Evolutionary conservation across 257 asterid genomes (phyloP).

Genomic region (Sherardia arvensis): DNA sequence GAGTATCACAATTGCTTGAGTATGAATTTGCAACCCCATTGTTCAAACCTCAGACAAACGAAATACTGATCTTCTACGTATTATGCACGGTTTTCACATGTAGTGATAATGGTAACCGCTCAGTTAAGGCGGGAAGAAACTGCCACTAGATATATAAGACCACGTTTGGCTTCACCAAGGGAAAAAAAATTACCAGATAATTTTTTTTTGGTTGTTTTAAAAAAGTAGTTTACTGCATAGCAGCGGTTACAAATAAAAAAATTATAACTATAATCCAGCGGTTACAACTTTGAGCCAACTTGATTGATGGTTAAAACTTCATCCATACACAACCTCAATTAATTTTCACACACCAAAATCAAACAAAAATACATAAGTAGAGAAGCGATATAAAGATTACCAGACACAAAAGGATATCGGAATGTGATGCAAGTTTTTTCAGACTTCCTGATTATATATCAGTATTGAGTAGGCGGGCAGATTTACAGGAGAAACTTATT

Average conservation of each 20-base stretch:
- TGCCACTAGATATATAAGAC: not conserved
- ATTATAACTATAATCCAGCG: no score
- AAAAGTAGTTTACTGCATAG: no score
- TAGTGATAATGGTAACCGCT: conserved; percentile 7
- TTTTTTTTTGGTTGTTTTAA: no score
- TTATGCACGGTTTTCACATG: not conserved
- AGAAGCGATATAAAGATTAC: not conserved
- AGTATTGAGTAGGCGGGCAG: not conserved
- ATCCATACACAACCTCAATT: no score
- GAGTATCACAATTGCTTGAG: conserved; percentile 11
- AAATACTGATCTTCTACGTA: not conserved
- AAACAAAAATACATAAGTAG: no score
- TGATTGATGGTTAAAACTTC: not conserved
- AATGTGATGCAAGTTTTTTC: not conserved
- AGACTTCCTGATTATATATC: not conserved
- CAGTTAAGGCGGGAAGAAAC: conserved; percentile 3
- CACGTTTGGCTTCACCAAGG: not conserved
- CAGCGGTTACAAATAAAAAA: no score
- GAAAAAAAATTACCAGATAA: no score
- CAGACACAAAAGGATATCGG: not conserved
- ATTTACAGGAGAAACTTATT: not conserved
- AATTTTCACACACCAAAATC: no score
- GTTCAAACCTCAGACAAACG: not conserved
- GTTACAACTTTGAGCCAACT: no score
- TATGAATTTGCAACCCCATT: conserved; percentile 8